Conservation (phyloP, 2,329 filamentous ascomycete genomes). For the Pseudogymnoascus sp. region DNA sequence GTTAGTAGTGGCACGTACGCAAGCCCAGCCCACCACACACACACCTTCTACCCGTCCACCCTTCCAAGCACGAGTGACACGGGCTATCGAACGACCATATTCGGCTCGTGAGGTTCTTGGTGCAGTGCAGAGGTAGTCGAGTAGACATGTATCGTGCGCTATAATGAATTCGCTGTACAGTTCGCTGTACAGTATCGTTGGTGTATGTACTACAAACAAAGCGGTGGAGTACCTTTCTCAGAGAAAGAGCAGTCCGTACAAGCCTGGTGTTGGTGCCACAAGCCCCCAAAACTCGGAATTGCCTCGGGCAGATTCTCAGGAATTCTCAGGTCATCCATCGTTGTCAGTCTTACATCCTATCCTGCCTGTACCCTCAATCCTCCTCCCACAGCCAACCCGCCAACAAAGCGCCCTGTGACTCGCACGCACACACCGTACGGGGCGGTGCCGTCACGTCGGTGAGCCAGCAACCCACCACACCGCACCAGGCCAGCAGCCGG, state of each 20-base stretch:
- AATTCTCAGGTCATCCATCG: neutral
- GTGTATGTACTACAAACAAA: neutral
- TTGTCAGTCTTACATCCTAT: neutral
- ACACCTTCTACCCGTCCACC: neutral
- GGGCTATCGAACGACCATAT: neutral
- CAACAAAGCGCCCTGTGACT: neutral
- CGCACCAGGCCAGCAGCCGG: neutral
- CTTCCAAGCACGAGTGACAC: neutral
- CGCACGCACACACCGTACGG: neutral
- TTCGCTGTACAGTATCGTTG: neutral
- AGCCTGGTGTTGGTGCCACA: neutral
- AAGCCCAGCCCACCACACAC: neutral
- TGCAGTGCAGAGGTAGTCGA: neutral
- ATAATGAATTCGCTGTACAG: neutral
- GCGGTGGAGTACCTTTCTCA: neutral
- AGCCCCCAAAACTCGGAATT: neutral
- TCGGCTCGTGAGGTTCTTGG: neutral
- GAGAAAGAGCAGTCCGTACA: neutral
- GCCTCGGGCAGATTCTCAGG: neutral
- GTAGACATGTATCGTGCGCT: neutral
- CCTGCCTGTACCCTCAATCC: neutral
- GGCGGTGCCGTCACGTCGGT: neutral
- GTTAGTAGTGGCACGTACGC: neutral
- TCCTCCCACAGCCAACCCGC: neutral
- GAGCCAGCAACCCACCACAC: neutral